Evolutionary conservation across 1,284 basidiomycete genomes (phyloP), one percentile per base, ranked within the genome.

Genomic region (Malassezia nana): DNA sequence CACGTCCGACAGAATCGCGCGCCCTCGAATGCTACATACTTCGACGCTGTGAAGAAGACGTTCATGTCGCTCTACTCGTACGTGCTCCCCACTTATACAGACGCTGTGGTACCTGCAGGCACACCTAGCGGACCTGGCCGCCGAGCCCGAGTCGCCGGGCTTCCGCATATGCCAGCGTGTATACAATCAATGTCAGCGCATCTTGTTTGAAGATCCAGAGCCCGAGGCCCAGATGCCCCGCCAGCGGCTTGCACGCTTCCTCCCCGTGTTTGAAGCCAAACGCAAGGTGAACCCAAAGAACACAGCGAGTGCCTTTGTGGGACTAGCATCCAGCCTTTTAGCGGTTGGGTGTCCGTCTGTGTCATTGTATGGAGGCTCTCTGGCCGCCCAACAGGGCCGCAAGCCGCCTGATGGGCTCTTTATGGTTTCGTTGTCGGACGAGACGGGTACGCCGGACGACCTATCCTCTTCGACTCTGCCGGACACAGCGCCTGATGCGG

Each of bases 121-220:
- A 2, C 59, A 68, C 12, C 67, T 71, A 28, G 61, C 59, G 25
- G 71, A 73, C 48, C 62, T 72, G 35, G 60, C 66, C 3, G 38
- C 46, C 15, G 53, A 82, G 8, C 75, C 76, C 40, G 81, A 83
- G 56, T 84, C 89, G 1, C 81, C 80, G 24, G 86, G 89, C 0
- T 96, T 98, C 76, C 78, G 82, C 54, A 85, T 94, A 60, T 98
- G 94, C 76, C 89, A 91, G 75, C 82, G 94, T 55, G 83, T 91
- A 45, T 79, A 95, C 59, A 89, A 90, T 72, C 82, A 83, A 74
- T 94, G 91, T 72, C 92, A 98, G 77, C 86, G 91, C 77, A 90
- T 96, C 73, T 91, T 99, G 67, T 99, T 95, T 74, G 83, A 86
- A 56, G 89, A 96, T 75, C 80, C 68, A 1, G 60, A 67, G 31